Evolutionary conservation across 2,329 filamentous ascomycete species (phyloP).

Genomic region (Ascochyta lentis): DNA sequence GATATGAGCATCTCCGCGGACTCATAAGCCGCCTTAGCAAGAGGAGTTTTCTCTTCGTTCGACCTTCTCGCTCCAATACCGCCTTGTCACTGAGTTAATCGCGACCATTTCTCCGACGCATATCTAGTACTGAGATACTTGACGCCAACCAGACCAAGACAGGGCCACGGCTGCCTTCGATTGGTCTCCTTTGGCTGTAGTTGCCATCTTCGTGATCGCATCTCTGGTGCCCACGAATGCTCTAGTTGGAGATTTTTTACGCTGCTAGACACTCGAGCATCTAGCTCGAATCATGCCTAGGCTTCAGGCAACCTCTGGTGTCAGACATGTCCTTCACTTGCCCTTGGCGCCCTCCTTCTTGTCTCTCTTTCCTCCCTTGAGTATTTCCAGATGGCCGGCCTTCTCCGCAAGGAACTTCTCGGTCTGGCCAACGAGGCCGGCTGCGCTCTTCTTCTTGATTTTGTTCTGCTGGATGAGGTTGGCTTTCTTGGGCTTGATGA

Average conservation of each 20-base stretch:
- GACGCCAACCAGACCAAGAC: not conserved
- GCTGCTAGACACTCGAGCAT: conserved; percentile 2
- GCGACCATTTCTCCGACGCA: not conserved
- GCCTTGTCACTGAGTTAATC: not conserved
- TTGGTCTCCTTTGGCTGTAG: not conserved
- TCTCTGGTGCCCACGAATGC: conserved; percentile 10
- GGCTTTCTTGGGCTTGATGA: conserved; percentile 72
- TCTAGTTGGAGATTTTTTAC: not conserved
- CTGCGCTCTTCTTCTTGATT: conserved; percentile 69
- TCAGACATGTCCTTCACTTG: conserved; percentile 3
- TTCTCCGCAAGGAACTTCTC: conserved; percentile 70
- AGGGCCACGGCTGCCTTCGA: not conserved
- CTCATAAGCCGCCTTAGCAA: not conserved
- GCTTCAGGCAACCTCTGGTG: not conserved
- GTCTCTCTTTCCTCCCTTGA: conserved; percentile 70
- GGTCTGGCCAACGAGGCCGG: conserved; percentile 69
- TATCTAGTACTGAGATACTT: not conserved
- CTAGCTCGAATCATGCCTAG: not conserved
- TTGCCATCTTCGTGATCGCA: conserved; percentile 2
- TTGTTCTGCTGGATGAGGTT: conserved; percentile 66
- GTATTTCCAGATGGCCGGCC: conserved; percentile 73
- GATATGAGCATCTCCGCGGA: not conserved
- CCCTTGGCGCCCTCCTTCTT: conserved; percentile 32
- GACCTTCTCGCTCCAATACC: not conserved
- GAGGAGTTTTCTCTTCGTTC: not conserved